Base-by-base conservation (phyloP, 2,329 filamentous ascomycete genomes). In the Cercospora sp. region DNA sequence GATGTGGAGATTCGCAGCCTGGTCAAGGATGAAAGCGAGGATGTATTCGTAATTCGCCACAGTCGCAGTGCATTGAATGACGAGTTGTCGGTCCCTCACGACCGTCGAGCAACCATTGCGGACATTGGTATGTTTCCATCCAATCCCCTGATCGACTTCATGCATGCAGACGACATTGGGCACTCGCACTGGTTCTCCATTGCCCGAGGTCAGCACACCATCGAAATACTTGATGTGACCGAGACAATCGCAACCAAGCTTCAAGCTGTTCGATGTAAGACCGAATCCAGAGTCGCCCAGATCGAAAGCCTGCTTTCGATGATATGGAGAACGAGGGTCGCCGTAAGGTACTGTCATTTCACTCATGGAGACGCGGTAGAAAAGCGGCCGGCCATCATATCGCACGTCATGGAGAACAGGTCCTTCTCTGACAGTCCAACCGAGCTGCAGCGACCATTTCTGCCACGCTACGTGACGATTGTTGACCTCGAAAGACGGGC, bases 251-350 rank as follows among this genome's bases (percentile, higher is more conserved):
- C 33, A 36, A 16, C 33, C 33, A 36, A 91, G 82, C 72, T 89
- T 86, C 2, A 91, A 81, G 75, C 91, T 88, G 76, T 91, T 91
- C 67, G 89, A 88, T 82, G 88, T 90, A 67, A 88, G 83, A 55
- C 89, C 89, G 12, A 88, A 88, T 33, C 88, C 82, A 36, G 84
- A 88, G 76, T 91, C 89, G 33, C 89, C 89, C 26, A 91, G 83
- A 77, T 91, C 89, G 71, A 91, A 91, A 0, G 89, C 89, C 5
- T 88, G 85, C 78, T 91, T 91, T 77, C 88, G 88, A 79, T 90
- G 88, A 77, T 85, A 91, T 2, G 89, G 89, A 60, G 87, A 84
- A 3, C 89, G 84, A 5, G 89, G 89, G 73, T 91, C 89, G 63
- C 84, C 83, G 72, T 87, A 87, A 5, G 84, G 84, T 66, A 88